Conservation (phyloP, 208 protist species). For the Acanthamoeba culbertsoni region DNA sequence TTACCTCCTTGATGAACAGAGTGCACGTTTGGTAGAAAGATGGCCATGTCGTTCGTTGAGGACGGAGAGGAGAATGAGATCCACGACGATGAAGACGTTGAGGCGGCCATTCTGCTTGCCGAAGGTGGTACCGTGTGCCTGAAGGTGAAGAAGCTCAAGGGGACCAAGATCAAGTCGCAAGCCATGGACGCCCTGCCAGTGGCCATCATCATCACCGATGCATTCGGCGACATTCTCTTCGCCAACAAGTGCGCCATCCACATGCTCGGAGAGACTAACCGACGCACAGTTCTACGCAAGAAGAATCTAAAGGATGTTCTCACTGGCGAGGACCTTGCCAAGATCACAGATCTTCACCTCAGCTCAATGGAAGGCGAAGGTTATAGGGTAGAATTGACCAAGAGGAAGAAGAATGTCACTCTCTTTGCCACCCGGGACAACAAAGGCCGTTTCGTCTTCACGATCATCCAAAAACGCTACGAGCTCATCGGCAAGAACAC, state of each 20-base stretch:
- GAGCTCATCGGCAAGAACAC: no score
- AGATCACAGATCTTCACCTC: constrained; percentile 1
- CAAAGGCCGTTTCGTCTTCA: constrained; percentile 11
- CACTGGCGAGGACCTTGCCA: not conserved
- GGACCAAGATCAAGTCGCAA: not conserved
- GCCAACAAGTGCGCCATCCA: not conserved
- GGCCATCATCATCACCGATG: not conserved
- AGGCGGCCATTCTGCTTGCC: not conserved
- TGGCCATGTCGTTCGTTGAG: not conserved
- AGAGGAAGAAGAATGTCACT: not conserved
- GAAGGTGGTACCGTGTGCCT: constrained; percentile 1
- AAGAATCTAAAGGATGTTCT: not conserved
- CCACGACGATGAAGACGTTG: not conserved
- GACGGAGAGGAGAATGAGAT: not conserved
- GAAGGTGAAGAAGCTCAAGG: not conserved
- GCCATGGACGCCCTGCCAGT: not conserved
- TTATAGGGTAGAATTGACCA: not conserved
- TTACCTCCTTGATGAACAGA: not conserved
- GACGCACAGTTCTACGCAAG: not conserved
- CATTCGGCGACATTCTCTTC: not conserved
- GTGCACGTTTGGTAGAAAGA: not conserved
- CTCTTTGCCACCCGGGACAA: constrained; percentile 2
- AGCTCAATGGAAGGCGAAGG: not conserved
- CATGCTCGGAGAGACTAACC: not conserved
- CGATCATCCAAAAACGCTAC: not conserved